Evolutionary conservation across 352 stramenopile species (phyloP).

Genomic region (Phytophthora pluvialis): DNA sequence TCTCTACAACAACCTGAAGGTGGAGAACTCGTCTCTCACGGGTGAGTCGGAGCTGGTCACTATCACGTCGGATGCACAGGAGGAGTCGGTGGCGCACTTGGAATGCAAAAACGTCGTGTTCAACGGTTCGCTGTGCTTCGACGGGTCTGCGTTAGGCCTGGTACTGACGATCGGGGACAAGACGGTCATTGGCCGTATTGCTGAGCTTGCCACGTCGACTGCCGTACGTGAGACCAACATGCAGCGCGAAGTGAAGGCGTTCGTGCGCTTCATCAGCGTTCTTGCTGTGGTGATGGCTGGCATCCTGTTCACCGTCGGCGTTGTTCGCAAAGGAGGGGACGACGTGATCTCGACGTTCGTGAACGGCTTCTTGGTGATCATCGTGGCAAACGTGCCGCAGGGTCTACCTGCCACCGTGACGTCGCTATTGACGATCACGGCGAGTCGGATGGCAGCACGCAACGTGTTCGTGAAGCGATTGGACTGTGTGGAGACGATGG

Average conservation of each 20-base stretch:
- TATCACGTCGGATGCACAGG: constrained; percentile 32
- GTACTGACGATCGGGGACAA: constrained; percentile 55
- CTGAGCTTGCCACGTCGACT: constrained; percentile 46
- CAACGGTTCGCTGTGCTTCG: constrained; percentile 55
- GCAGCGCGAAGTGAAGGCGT: constrained; percentile 51
- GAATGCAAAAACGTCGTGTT: constrained; percentile 60
- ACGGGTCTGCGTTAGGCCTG: constrained; percentile 49
- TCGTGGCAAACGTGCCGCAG: constrained; percentile 80
- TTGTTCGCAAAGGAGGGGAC: constrained; percentile 42
- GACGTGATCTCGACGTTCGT: constrained; percentile 53
- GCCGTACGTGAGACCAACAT: constrained; percentile 46
- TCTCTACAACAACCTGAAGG: constrained; percentile 55
- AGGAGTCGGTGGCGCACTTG: constrained; percentile 34
- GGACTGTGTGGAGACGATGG: constrained; percentile 90
- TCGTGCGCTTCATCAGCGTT: constrained; percentile 54
- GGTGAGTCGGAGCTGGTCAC: constrained; percentile 59
- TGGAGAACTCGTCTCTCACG: constrained; percentile 73
- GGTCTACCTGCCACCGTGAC: constrained; percentile 92
- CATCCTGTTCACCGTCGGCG: constrained; percentile 41
- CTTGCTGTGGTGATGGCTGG: constrained; percentile 42
- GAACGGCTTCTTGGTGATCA: constrained; percentile 56
- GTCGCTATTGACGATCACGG: constrained; percentile 89
- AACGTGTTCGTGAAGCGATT: constrained; percentile 92
- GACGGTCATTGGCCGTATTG: constrained; percentile 64
- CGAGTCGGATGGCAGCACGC: constrained; percentile 72